Base-by-base conservation (phyloP, 108 stramenopile species). In the Nitzschia inconspicua region DNA sequence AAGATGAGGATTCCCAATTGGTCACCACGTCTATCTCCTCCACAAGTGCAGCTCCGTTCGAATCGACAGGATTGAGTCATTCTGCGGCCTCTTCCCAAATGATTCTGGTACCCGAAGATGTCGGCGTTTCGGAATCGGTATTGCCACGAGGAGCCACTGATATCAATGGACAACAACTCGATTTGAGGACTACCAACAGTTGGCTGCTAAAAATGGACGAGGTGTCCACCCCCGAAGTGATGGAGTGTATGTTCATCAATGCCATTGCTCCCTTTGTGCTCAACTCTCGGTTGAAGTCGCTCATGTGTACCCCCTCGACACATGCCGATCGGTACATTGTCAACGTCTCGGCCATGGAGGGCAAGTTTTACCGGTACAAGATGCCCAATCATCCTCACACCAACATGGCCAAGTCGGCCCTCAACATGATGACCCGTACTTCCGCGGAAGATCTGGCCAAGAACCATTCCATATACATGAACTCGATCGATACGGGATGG, bases 261-360 rank as follows among this genome's bases (percentile, higher is more conserved):
- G 88, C 88, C 29, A 84, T 96, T 44, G 88, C 90, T 1, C 95
- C 95, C 2, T 93, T 96, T 61, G 89, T 96, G 4, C 50, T 96
- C 44, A 92, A 91, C 48, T 86, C 88, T 3, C 73, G 87, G 11
- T 77, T 96, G n/a, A 76, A 82, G 55, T 89, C 91, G 2, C 58
- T 93, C n/a, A 86, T 95, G 88, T 62, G 70, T 8, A 48, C 66
- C 30, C 73, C 68, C 8, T 48, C 49, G 9, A 29, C 34, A 11
- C 51, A 66, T 31, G 27, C 22, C 13, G 55, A 63, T 34, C 83
- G 94, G 11, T 96, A 75, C 75, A 88, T 96, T 25, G 85, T 96
- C 57, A 93, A 96, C 44, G 95, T 96, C 4, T 85, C 83, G 8
- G 92, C 92, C 24, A 96, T 93, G 95, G 95, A 96, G 58, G 94